Conservation (phyloP, 306 rosid species). For the Phaseolus lunatus region DNA sequence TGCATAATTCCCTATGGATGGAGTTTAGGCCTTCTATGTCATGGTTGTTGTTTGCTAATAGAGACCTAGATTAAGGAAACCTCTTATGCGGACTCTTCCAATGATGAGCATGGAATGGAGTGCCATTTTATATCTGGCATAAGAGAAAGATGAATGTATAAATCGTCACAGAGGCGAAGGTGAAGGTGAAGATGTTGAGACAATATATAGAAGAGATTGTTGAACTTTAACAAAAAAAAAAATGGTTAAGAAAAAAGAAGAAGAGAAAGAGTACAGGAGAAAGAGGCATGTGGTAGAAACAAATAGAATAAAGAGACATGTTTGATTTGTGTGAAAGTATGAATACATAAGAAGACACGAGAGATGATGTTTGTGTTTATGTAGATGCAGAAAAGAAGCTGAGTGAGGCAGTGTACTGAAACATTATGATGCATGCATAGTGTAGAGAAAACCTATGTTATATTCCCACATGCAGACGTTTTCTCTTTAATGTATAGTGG, state of each 20-base stretch:
- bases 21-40: slow-evolving; percentile 41
- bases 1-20: slow-evolving; percentile 74
- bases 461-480: slow-evolving; percentile 90
- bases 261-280: slow-evolving; percentile 26
- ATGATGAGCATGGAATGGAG: slow-evolving; percentile 29
- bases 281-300: neutral
- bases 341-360: neutral
- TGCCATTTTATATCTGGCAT: slow-evolving; percentile 1
- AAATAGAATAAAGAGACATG: slow-evolving; percentile 23
- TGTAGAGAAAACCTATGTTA: slow-evolving; percentile 50
- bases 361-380: slow-evolving; percentile 18
- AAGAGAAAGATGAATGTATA: slow-evolving; percentile 6
- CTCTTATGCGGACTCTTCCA: slow-evolving; percentile 30
- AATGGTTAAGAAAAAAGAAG: neutral
- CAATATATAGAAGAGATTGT: slow-evolving; percentile 42
- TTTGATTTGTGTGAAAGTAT: slow-evolving; percentile 17
- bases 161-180: slow-evolving; percentile 5
- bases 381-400: slow-evolving; percentile 20
- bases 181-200: slow-evolving; percentile 39
- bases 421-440: slow-evolving; percentile 65
- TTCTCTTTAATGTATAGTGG: slow-evolving; percentile 65
- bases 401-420: slow-evolving; percentile 39
- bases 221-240: slow-evolving; percentile 36
- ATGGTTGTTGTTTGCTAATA: slow-evolving; percentile 22
- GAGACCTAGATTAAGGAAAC: slow-evolving; percentile 8